These are phyloP conservation scores for Orbilia oligospora DNA, from an alignment of 2,329 filamentous ascomycete species.

Conservation along the genomic window DNA sequence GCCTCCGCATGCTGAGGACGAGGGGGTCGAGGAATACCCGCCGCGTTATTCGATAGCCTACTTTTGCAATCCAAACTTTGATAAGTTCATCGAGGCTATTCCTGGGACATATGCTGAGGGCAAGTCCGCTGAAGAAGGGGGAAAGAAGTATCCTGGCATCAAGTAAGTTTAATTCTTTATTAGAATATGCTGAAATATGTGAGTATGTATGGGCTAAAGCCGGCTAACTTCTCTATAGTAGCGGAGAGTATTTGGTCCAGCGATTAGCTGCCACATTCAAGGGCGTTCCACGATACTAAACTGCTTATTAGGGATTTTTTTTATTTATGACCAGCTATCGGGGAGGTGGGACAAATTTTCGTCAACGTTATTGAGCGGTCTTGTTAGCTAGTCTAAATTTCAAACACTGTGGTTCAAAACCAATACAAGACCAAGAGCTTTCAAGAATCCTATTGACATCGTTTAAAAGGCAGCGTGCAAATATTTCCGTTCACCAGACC, in stretches of 20 bases:
- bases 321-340: neutral
- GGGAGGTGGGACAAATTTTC: neutral
- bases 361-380: constrained; percentile 30
- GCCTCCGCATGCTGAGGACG: constrained; percentile 74
- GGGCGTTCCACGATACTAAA: constrained; percentile 49
- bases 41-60: constrained; percentile 90
- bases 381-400: neutral
- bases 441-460: neutral
- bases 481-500: constrained; percentile 37
- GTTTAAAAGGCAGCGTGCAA: neutral
- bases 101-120: constrained; percentile 78
- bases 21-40: constrained; percentile 74
- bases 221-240: constrained; percentile 65
- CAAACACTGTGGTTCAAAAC: neutral
- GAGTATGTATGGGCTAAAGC: neutral
- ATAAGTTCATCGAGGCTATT: constrained; percentile 81
- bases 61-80: constrained; percentile 89
- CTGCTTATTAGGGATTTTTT: constrained; percentile 30
- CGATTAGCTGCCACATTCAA: constrained; percentile 78
- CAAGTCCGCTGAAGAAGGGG: constrained; percentile 69
- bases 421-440: neutral
- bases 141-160: constrained; percentile 84
- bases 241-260: constrained; percentile 84
- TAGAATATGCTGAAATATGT: neutral
- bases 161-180: constrained; percentile 68